A percentile compares a stretch with the other conserved stretches of the same genome.
These are phyloP conservation scores for Daldinia grandis DNA, from an alignment of 495 filamentous ascomycete genomes.

Conservation along the genomic window DNA sequence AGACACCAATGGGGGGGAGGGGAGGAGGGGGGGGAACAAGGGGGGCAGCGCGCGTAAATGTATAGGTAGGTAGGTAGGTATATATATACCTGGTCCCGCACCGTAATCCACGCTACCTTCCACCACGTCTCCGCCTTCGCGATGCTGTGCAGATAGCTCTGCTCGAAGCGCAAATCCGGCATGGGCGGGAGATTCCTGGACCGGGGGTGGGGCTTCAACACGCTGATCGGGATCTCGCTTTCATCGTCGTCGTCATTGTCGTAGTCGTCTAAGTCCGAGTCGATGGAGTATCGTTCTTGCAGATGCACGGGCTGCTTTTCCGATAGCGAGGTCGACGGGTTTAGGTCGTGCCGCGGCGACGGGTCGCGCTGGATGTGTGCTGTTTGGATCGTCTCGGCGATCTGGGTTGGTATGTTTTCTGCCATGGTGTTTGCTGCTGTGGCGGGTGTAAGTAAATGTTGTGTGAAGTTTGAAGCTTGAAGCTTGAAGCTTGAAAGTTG, in stretches of 20 bases:
- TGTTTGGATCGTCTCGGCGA: conserved; percentile 80
- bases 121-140: conserved; percentile 77
- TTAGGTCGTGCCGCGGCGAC: conserved; percentile 76
- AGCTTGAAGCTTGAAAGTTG: conserved; percentile 12
- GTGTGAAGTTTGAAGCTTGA: neutral
- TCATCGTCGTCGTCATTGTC: conserved; percentile 52
- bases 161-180: conserved; percentile 94
- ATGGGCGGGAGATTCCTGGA: conserved; percentile 74
- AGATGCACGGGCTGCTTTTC: conserved; percentile 58
- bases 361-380: conserved; percentile 76
- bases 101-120: conserved; percentile 81
- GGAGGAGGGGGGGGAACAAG: too few relatives aligned
- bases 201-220: conserved; percentile 61
- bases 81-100: conserved; percentile 86
- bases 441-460: neutral
- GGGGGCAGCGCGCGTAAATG: too few relatives aligned
- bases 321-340: conserved; percentile 77
- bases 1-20: conserved; percentile 1
- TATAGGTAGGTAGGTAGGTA: too few relatives aligned
- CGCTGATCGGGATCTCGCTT: conserved; percentile 63
- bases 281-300: conserved; percentile 16
- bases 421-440: conserved; percentile 42
- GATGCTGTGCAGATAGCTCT: conserved; percentile 92
- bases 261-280: conserved; percentile 34
- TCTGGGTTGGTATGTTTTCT: conserved; percentile 61